Percentiles rank a stretch among this genome's conserved stretches.
Conservation (phyloP, 2,329 filamentous ascomycete genomes). For the Penicillium frequentans region DNA sequence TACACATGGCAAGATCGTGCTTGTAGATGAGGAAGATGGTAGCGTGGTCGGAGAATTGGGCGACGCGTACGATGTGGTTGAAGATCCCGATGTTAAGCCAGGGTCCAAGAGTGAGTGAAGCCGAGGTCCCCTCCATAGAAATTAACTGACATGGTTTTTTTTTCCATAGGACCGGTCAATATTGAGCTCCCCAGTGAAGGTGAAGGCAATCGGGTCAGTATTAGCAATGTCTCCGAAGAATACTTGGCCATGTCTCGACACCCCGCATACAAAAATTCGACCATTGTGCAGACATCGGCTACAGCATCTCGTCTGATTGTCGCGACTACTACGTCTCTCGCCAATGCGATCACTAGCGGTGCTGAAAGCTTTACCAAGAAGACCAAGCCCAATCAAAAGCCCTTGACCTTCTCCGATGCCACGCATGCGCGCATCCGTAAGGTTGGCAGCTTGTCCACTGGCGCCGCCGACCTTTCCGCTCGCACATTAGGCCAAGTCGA, state of each 20-base stretch:
- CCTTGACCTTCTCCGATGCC: slow-evolving; percentile 81
- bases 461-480: slow-evolving; percentile 75
- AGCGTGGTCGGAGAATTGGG: slow-evolving; percentile 90
- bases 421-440: slow-evolving; percentile 84
- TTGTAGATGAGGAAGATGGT: slow-evolving; percentile 94
- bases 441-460: slow-evolving; percentile 81
- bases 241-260: slow-evolving; percentile 78
- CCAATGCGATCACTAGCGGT: slow-evolving; percentile 72
- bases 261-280: slow-evolving; percentile 86
- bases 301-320: slow-evolving; percentile 90
- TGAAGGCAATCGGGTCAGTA: slow-evolving; percentile 47
- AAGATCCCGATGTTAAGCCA: slow-evolving; percentile 71
- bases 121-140: not conserved
- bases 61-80: slow-evolving; percentile 76
- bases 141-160: not conserved
- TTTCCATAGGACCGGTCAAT: slow-evolving; percentile 49
- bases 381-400: slow-evolving; percentile 73
- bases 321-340: slow-evolving; percentile 76
- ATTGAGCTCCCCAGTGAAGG: slow-evolving; percentile 49
- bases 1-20: slow-evolving; percentile 73
- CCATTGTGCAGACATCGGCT: slow-evolving; percentile 81
- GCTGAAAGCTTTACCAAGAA: slow-evolving; percentile 80
- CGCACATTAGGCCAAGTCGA: slow-evolving; percentile 84
- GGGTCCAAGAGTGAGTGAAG: slow-evolving; percentile 80
- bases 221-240: slow-evolving; percentile 51